Evolutionary conservation across 192 early-diverging fungal genomes (phyloP).

Genomic region (Gaertneriomyces sp.): DNA sequence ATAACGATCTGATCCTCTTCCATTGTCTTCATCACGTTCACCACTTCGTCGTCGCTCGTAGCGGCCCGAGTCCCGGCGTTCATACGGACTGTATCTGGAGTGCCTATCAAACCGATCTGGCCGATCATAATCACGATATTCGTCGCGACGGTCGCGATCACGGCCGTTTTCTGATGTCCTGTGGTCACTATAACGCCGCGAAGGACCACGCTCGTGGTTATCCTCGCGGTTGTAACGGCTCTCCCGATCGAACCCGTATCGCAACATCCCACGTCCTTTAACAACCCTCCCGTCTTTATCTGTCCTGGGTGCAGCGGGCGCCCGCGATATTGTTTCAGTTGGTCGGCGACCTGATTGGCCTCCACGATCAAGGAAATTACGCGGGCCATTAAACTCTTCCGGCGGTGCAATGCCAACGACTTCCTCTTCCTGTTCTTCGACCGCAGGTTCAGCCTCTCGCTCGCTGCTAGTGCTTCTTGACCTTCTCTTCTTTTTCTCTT

Average conservation of each 20-base stretch:
- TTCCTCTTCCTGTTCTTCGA: conserved; percentile 7
- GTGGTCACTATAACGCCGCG: background rate
- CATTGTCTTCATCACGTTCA: background rate
- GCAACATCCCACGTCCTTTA: conserved; percentile 31
- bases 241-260: conserved; percentile 18
- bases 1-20: background rate
- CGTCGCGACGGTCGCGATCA: background rate
- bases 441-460: background rate
- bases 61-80: background rate
- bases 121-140: background rate
- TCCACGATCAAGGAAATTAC: conserved; percentile 3
- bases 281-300: conserved; percentile 38
- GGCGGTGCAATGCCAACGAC: conserved; percentile 8
- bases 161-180: background rate
- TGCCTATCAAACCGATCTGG: background rate
- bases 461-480: background rate
- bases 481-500: conserved; percentile 31
- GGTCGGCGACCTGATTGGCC: conserved; percentile 1
- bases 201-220: background rate
- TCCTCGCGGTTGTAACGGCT: background rate
- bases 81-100: background rate
- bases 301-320: conserved; percentile 8
- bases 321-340: background rate
- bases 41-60: background rate
- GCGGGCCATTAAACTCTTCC: conserved; percentile 13